A percentile compares a stretch with the other conserved stretches of the same genome.
These are phyloP conservation scores for Pseudopyrenochaeta lycopersici DNA, from an alignment of 2,329 filamentous ascomycete species.

Conservation along the genomic window DNA sequence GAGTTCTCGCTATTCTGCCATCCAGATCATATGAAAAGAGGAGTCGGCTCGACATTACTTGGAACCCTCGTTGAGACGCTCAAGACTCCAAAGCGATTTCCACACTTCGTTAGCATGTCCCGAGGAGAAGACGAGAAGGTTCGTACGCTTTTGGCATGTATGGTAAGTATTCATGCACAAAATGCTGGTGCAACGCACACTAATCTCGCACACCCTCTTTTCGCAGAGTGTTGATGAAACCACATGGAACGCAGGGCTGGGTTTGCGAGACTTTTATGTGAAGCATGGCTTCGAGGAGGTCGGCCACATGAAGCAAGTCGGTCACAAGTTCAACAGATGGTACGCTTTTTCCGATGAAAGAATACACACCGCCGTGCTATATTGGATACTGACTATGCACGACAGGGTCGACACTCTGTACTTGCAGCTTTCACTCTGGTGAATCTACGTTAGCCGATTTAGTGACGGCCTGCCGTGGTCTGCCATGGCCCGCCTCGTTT, in stretches of 20 bases:
- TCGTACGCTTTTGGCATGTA: constrained; percentile 8
- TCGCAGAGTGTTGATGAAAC: constrained; percentile 43
- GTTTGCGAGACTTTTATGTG: constrained; percentile 50
- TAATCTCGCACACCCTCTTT: constrained; percentile 32
- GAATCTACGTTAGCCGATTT: not conserved
- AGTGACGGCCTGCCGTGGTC: not conserved
- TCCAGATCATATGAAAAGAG: constrained; percentile 39
- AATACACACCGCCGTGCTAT: not conserved
- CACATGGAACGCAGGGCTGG: constrained; percentile 40
- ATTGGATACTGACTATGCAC: constrained; percentile 3
- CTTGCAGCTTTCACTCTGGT: constrained; percentile 30
- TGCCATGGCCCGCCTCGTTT: not conserved
- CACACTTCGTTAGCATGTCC: constrained; percentile 14
- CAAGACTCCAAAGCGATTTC: constrained; percentile 19
- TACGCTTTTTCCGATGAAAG: constrained; percentile 25
- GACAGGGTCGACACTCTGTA: constrained; percentile 34
- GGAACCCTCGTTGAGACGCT: constrained; percentile 38
- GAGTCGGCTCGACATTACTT: constrained; percentile 47
- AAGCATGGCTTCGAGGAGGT: constrained; percentile 50
- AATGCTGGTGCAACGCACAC: too few species aligned
- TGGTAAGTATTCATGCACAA: not conserved
- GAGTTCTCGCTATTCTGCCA: constrained; percentile 53
- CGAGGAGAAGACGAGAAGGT: constrained; percentile 31
- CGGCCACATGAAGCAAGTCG: constrained; percentile 50
- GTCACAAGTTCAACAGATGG: constrained; percentile 50